Evolutionary conservation across 768 basidiomycete species (phyloP), one percentile per base, ranked within the genome.

Genomic region (Agaricus blazei): DNA sequence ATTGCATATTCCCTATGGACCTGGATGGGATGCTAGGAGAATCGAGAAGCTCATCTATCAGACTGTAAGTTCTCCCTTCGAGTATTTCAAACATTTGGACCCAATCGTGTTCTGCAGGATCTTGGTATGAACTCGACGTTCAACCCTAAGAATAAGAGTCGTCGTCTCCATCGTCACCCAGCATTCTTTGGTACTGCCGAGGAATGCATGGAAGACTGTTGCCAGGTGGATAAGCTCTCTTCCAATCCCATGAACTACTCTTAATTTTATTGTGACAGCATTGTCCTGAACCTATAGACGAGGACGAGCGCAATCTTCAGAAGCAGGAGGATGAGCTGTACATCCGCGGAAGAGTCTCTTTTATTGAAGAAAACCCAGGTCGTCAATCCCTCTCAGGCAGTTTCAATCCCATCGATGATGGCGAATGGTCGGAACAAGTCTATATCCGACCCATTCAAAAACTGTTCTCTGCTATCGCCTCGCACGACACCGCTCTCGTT

Each of bases 341-440:
- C 60, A 73, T 84, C 50, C 73, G 79, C 3, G 83, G 80, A 5
- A 74, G 79, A 15, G 74, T 84, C 54, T 61, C 73, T 37, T 85
- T 84, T 64, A 78, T 84, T 19, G 65, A 80, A 59, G 80, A 83
- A 51, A 76, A 85, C 58, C 83, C 82, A 2, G 82, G 82, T 0
- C 79, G 82, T 9, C 83, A 85, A 63, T 77, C 68, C 38, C 77
- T 85, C 40, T 77, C 82, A 0, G 84, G 84, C 1, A 81, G 79
- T 61, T 85, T 85, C 72, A 79, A 82, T 51, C 83, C 83, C 0
- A 84, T 85, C 62, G 83, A 87, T 58, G 79, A 76, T 11, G 82
- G 81, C 9, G 82, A 84, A 71, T 87, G 84, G 84, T 75, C 76
- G 54, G 80, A 73, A 34, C 79, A 82, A 58, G 82, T 79, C 8